phyloP scores from a whole-genome alignment of 1,139 yeast species.

The Tardiomyces depauwii region DNA sequence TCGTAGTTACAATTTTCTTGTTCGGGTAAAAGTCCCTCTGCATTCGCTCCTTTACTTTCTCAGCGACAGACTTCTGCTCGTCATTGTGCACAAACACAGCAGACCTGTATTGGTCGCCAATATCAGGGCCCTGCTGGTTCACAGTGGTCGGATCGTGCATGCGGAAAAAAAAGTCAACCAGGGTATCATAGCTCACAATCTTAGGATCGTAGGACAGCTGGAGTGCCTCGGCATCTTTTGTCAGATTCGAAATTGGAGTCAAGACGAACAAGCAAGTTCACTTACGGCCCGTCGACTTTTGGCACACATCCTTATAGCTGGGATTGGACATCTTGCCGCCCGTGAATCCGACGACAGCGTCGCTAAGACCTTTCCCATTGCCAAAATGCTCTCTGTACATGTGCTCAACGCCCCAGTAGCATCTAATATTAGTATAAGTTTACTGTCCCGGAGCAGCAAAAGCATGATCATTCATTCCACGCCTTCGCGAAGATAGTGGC shows the following conservation, averaged over 20 bases:
- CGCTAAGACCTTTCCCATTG: constrained; percentile 51
- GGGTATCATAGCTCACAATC: constrained; percentile 42
- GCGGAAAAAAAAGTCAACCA: constrained; percentile 75
- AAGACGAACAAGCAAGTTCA: background rate
- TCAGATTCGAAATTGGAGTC: background rate
- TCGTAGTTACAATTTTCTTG: constrained; percentile 48
- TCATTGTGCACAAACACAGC: constrained; percentile 54
- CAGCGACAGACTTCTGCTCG: constrained; percentile 37
- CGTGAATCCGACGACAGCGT: constrained; percentile 79
- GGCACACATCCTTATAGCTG: constrained; percentile 66
- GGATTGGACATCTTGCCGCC: constrained; percentile 58
- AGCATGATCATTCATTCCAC: too few relatives aligned
- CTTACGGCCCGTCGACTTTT: constrained; percentile 43
- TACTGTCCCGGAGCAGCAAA: too few relatives aligned
- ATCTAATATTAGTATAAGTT: constrained; percentile 19
- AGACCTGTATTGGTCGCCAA: constrained; percentile 77
- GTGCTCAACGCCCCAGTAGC: constrained; percentile 95
- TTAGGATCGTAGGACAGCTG: constrained; percentile 76
- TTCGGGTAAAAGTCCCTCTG: constrained; percentile 47
- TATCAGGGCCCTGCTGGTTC: constrained; percentile 69
- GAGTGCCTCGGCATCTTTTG: constrained; percentile 46
- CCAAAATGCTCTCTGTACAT: constrained; percentile 58
- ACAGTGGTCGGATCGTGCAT: constrained; percentile 70
- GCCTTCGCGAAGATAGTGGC: too few relatives aligned
- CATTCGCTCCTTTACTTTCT: constrained; percentile 28